Evolutionary conservation across 495 filamentous ascomycete species (phyloP), one percentile per base, ranked within the genome.

Genomic region (Penicillium canariense): DNA sequence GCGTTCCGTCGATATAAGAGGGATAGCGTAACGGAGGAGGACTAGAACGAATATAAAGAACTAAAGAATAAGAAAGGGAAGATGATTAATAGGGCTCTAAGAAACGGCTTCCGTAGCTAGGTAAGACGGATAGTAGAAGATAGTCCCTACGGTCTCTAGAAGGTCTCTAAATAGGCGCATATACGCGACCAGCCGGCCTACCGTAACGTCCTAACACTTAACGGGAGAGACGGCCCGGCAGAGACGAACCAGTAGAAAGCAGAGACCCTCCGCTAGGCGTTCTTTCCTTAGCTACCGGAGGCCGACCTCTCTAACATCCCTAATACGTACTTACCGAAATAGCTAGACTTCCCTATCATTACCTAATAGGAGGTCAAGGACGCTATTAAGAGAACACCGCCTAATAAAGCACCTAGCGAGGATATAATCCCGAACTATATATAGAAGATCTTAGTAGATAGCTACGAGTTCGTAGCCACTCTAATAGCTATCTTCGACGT

Each of bases 231-330:
- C n/a, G n/a, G n/a, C n/a, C n/a, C 56, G 0, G 15, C 15, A 1
- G 15, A 42, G 15, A 28, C n/a, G n/a, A n/a, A n/a, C n/a, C n/a
- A n/a, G n/a, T n/a, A 58, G 22, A 70, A 70, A 23, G 58, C 42
- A 0, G 38, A 60, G 8, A 32, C 44, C 2, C 51, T 68, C 5
- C 59, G 31, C 0, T 18, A 52, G 4, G 54, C 32, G 20, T 68
- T 72, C 62, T 73, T 70, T 26, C 62, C 60, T 4, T 26, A 40
- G 20, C 54, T 50, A 1, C 54, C 53, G 1, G 1, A 15, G 26
- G 60, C 60, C 5, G 58, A 71, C 43, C 65, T 71, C 1, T 52
- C 48, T 2, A 56, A 56, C 40, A 64, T 73, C 31, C 10, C 27
- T 4, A n/a, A n/a, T n/a, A n/a, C n/a, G n/a, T n/a, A n/a, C n/a